A percentile compares a stretch with the other conserved stretches of the same genome.
Conservation (phyloP, 2,329 filamentous ascomycete species). For the Trichophyton rubrum region DNA sequence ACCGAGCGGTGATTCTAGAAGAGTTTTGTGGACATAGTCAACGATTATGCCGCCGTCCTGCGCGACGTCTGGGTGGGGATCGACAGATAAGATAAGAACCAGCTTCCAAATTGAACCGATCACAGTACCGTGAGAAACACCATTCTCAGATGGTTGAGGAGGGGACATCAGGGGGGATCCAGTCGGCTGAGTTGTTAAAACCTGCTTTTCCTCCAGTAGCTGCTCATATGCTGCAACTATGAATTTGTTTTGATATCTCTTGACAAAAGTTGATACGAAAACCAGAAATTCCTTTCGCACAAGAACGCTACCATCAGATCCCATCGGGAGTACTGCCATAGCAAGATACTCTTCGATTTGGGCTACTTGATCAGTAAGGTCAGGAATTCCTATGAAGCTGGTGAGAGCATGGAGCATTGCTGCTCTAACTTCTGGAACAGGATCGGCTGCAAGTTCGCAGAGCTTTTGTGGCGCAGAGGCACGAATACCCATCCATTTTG, state of each 20-base stretch:
- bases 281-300: conserved; percentile 87
- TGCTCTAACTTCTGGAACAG: conserved; percentile 81
- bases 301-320: conserved; percentile 84
- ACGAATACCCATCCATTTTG: conserved; percentile 90
- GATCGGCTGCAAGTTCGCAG: conserved; percentile 67
- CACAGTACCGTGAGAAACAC: conserved; percentile 71
- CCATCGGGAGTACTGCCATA: conserved; percentile 78
- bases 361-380: conserved; percentile 80
- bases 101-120: conserved; percentile 94
- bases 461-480: conserved; percentile 74
- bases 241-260: conserved; percentile 85
- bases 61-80: conserved; percentile 88
- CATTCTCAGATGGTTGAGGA: conserved; percentile 30
- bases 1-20: conserved; percentile 67
- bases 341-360: conserved; percentile 85
- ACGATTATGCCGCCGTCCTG: conserved; percentile 72
- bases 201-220: conserved; percentile 67
- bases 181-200: conserved; percentile 40
- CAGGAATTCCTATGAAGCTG: conserved; percentile 84
- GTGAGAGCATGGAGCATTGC: conserved; percentile 90
- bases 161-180: conserved; percentile 17
- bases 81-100: conserved; percentile 75
- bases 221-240: conserved; percentile 86
- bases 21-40: conserved; percentile 67
- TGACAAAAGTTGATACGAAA: conserved; percentile 84